Evolutionary conservation across 1,284 basidiomycete species (phyloP).

Genomic region (Papiliotrema flavescens): DNA sequence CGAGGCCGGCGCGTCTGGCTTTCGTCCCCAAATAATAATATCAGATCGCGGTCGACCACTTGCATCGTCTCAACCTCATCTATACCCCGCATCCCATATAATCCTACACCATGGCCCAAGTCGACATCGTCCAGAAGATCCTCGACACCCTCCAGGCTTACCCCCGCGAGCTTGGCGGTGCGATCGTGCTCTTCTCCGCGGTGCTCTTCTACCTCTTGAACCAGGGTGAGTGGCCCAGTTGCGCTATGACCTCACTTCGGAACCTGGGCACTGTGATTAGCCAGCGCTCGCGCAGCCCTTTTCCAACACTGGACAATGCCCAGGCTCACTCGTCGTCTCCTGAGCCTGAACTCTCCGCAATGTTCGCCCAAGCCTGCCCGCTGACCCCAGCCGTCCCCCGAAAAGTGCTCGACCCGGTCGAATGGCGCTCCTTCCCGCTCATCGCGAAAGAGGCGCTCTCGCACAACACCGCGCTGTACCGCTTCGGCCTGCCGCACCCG

Average conservation of each 20-base stretch:
- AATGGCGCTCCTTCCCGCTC: constrained; percentile 79
- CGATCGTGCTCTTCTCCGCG: constrained; percentile 15
- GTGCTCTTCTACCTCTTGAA: constrained; percentile 13
- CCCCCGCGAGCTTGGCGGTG: constrained; percentile 22
- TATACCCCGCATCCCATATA: neutral
- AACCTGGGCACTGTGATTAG: too few species aligned
- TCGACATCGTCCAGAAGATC: constrained; percentile 5
- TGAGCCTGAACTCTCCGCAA: too few species aligned
- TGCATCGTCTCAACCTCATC: neutral
- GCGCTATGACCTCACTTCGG: too few species aligned
- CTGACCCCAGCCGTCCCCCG: constrained; percentile 1
- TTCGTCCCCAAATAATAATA: too few species aligned
- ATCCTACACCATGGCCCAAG: neutral
- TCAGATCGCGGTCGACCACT: neutral
- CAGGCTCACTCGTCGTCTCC: too few species aligned
- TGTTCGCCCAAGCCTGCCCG: too few species aligned
- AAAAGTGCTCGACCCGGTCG: constrained; percentile 39
- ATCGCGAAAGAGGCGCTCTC: constrained; percentile 78
- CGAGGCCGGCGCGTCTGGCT: neutral
- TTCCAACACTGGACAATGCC: too few species aligned
- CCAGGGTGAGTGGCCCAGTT: neutral
- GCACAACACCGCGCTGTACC: constrained; percentile 96
- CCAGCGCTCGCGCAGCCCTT: too few species aligned
- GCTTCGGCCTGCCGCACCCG: constrained; percentile 72
- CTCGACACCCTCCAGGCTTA: constrained; percentile 13